Evolutionary conservation across 768 basidiomycete genomes (phyloP).

Genomic region (Boletus subparvulus): DNA sequence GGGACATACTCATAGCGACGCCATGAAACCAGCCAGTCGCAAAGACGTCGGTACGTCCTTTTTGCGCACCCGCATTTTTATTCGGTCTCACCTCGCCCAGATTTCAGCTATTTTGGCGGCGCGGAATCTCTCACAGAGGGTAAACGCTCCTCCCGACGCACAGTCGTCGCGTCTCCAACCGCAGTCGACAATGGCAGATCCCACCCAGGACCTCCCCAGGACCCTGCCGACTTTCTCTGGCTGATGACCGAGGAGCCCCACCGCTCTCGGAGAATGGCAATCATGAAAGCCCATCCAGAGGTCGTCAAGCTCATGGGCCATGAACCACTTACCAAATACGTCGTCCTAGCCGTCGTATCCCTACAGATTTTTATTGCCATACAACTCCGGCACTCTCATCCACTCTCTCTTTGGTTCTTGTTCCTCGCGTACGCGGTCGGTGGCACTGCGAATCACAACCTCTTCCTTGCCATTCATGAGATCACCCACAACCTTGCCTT

Average conservation of each 20-base stretch:
- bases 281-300: conserved; percentile 94
- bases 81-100: conserved; percentile 32
- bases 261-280: conserved; percentile 78
- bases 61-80: neutral
- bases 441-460: conserved; percentile 95
- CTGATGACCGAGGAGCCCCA: conserved; percentile 98
- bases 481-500: conserved; percentile 98
- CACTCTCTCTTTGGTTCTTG: conserved; percentile 72
- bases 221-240: conserved; percentile 91
- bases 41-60: conserved; percentile 21
- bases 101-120: conserved; percentile 81
- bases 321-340: conserved; percentile 87
- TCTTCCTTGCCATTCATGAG: conserved; percentile 97
- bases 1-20: neutral
- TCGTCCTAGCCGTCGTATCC: conserved; percentile 79
- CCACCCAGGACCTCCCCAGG: conserved; percentile 58
- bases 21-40: conserved; percentile 15
- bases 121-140: conserved; percentile 71
- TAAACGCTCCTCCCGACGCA: conserved; percentile 51
- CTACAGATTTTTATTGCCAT: conserved; percentile 70
- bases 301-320: conserved; percentile 97
- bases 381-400: conserved; percentile 63
- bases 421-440: conserved; percentile 81
- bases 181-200: conserved; percentile 40
- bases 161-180: conserved; percentile 43